phyloP scores from a whole-genome alignment of 2,329 filamentous ascomycete species.

The Pseudogymnoascus sp. region DNA sequence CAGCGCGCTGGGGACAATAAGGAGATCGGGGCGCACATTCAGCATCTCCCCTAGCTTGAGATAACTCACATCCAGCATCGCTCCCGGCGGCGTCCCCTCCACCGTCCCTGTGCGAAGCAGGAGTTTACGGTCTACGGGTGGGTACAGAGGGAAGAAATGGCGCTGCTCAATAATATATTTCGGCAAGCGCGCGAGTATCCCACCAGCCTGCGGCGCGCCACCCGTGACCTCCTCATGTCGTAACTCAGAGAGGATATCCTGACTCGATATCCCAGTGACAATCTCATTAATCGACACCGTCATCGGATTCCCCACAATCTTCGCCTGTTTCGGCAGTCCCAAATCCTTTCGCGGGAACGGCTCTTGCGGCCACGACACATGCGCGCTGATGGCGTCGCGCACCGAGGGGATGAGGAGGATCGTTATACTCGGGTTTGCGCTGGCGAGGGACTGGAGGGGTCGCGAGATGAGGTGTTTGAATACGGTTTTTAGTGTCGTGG shows the following conservation, averaged over 20 bases:
- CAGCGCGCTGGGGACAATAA: conserved; percentile 74
- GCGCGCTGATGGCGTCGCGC: conserved; percentile 72
- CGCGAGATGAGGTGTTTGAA: conserved; percentile 76
- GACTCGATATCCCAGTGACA: conserved; percentile 70
- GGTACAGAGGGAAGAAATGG: conserved; percentile 86
- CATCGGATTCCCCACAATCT: conserved; percentile 84
- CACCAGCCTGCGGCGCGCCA: conserved; percentile 42
- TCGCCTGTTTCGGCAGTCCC: conserved; percentile 68
- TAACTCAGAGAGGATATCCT: conserved; percentile 79
- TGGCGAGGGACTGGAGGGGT: conserved; percentile 62
- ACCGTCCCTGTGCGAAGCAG: conserved; percentile 58
- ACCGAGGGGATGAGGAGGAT: conserved; percentile 77
- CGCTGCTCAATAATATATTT: conserved; percentile 80
- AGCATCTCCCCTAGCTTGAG: conserved; percentile 87
- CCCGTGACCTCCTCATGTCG: conserved; percentile 63
- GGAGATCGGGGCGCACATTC: conserved; percentile 73
- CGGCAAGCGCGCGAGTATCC: conserved; percentile 53
- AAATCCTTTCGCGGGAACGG: conserved; percentile 58
- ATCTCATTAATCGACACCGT: conserved; percentile 83
- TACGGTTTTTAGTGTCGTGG: conserved; percentile 70
- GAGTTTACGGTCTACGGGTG: conserved; percentile 62
- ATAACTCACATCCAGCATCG: conserved; percentile 76
- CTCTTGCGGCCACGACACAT: conserved; percentile 81
- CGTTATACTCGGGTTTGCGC: conserved; percentile 69
- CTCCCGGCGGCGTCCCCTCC: conserved; percentile 58